Evolutionary conservation across 2,329 filamentous ascomycete genomes (phyloP), one percentile per base, ranked within the genome.

Genomic region (Leptographium flavum): DNA sequence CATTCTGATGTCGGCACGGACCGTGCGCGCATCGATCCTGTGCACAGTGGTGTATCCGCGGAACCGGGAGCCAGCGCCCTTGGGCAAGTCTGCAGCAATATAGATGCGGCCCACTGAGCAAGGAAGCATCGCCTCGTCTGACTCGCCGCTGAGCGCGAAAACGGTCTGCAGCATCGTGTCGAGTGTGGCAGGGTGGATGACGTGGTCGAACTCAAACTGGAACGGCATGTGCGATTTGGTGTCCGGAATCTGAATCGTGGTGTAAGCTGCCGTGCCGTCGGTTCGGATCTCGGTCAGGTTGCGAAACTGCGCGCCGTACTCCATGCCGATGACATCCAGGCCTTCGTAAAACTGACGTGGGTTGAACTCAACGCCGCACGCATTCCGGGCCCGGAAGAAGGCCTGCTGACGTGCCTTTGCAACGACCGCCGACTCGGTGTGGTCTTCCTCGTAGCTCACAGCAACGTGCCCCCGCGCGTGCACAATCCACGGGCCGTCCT

Each of bases 141-240:
- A 9, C 8, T 32, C 57, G 3, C 60, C 58, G 5, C 65, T 60
- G 3, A 73, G 58, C 6, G 63, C 61, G 42, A 76, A 67, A 1
- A 71, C 60, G 0, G 65, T 64, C 45, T 79, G 74, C 22, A 79
- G 67, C 56, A 76, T 67, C 3, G 69, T 59, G 50, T 79, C 74
- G 13, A 79, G 59, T 0, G 73, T 75, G 4, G 70, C 66, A 0
- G 74, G 74, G 49, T 79, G 74, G n/a, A 79, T 65, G 5, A 75
- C 46, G 50, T 76, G 70, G 4, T 66, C 60, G 48, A 67, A 75
- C 53, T 76, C 73, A 43, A 69, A 74, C 14, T 64, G 57, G 33
- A 60, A 61, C 0, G 73, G 73, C 73, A 77, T 77, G 38, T 60
- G 63, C 3, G 65, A 59, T 50, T 58, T 67, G 2, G 71, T 76